Evolutionary conservation across 2,329 filamentous ascomycete species (phyloP).

Genomic region (Sarocladium brachiariae): DNA sequence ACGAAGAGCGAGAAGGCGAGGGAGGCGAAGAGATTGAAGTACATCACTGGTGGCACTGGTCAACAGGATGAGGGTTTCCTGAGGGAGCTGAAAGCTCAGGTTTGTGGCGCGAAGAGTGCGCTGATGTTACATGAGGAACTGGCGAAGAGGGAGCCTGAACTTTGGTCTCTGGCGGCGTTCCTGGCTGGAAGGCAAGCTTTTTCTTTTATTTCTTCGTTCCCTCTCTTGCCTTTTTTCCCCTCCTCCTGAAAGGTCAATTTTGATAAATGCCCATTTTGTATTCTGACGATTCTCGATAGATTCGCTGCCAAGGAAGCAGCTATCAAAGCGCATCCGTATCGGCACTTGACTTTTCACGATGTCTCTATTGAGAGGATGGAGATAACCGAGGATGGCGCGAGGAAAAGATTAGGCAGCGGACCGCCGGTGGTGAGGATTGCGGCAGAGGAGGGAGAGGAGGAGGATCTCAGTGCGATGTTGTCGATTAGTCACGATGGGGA

Average conservation of each 20-base stretch:
- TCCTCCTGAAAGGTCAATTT: too few species aligned
- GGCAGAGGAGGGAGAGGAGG: conserved; percentile 19
- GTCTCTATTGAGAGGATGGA: conserved; percentile 38
- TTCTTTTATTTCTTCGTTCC: too few species aligned
- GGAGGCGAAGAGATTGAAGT: neutral
- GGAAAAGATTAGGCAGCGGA: conserved; percentile 26
- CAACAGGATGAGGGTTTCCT: neutral
- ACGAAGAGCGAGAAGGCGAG: conserved; percentile 31
- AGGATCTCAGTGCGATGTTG: conserved; percentile 53
- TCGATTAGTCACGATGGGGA: conserved; percentile 86
- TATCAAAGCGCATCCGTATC: conserved; percentile 62
- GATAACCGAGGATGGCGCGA: neutral
- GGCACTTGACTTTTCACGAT: conserved; percentile 54
- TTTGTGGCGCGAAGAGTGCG: too few species aligned
- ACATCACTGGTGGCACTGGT: neutral
- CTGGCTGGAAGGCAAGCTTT: conserved; percentile 37
- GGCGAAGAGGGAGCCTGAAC: conserved; percentile 17
- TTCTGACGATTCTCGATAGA: conserved; percentile 23
- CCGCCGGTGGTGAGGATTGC: conserved; percentile 39
- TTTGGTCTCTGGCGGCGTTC: conserved; percentile 33
- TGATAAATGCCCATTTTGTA: too few species aligned
- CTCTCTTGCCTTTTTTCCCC: too few species aligned
- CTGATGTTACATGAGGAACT: conserved; percentile 16
- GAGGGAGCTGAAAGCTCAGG: neutral
- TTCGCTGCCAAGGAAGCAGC: conserved; percentile 71